Conservation (phyloP, 352 stramenopile species). For the Thalassiosira livingstoniorum region DNA sequence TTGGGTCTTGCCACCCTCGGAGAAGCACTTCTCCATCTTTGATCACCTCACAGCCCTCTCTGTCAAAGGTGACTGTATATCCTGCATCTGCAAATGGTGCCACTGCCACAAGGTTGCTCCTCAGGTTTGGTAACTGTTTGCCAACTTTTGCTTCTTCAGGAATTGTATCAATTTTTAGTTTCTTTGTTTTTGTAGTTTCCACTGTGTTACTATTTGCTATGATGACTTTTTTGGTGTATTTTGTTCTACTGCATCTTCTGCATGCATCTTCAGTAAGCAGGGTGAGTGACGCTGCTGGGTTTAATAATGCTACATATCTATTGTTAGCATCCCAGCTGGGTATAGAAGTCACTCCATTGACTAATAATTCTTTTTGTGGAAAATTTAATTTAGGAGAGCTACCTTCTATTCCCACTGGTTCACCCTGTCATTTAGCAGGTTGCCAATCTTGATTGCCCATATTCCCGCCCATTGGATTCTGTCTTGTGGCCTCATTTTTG, state of each 20-base stretch:
- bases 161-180: neutral
- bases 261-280: neutral
- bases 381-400: neutral
- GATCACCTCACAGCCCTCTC: neutral
- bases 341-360: neutral
- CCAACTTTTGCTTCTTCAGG: neutral
- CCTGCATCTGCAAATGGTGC: neutral
- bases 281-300: constrained; percentile 8
- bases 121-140: neutral
- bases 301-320: constrained; percentile 4
- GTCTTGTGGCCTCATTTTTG: neutral
- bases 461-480: neutral
- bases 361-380: neutral
- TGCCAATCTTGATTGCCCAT: neutral
- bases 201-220: neutral
- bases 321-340: no score
- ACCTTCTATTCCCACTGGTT: neutral
- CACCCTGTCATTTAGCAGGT: neutral
- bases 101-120: constrained; percentile 13
- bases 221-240: neutral
- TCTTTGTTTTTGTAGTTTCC: constrained; percentile 1
- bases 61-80: constrained; percentile 15
- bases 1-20: constrained; percentile 2
- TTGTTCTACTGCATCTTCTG: neutral
- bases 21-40: constrained; percentile 9